Base-by-base conservation (phyloP, 371 early-diverging fungal genomes). In the Catenaria anguillulae region DNA sequence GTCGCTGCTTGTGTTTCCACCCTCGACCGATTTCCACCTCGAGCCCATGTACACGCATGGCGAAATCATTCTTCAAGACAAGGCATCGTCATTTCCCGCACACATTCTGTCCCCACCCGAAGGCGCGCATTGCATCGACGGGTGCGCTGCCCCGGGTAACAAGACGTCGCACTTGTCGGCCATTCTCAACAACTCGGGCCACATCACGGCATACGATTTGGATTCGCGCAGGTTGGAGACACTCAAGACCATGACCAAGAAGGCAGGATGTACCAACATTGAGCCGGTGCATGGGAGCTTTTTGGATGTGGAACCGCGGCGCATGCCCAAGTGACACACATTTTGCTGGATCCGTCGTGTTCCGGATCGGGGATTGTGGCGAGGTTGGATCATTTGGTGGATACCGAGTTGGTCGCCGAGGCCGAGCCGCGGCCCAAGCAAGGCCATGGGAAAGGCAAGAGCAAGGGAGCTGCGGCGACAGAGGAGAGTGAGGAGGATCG, bases 81-180 rank as follows among this genome's bases (percentile, higher is more conserved):
- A 94, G 71, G 92, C 94, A 6, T 89, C 89, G 5, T 98, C 98
- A 70, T 86, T 99, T 63, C 98, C 99, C 4, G 96, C 99, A 0
- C 88, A 82, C 67, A 83, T 96, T 8, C 76, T 95, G 37, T 77
- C 78, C 15, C 91, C 98, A 1, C 78, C 87, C 13, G 56, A 71
- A 42, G 71, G 77, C 33, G 75, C 83, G 1, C 76, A 80, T 63
- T 92, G 89, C 2, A 87, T 99, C 59, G 99, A 98, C 75, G 90
- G 91, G 4, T 98, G 99, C 71, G 96, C 99, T 24, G 97, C 99
- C 0, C 99, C 99, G 8, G 99, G 99, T n/a, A 97, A 93, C 71
- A 97, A 95, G 71, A 93, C 97, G 13, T 85, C 92, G 43, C 94
- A 96, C 68, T 69, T 99, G 36, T 81, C 89, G 4, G 83, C 86